Percentiles rank a stretch among this genome's conserved stretches.
phyloP scores from a whole-genome alignment of 192 early-diverging fungal species.

The Podila horticola region DNA sequence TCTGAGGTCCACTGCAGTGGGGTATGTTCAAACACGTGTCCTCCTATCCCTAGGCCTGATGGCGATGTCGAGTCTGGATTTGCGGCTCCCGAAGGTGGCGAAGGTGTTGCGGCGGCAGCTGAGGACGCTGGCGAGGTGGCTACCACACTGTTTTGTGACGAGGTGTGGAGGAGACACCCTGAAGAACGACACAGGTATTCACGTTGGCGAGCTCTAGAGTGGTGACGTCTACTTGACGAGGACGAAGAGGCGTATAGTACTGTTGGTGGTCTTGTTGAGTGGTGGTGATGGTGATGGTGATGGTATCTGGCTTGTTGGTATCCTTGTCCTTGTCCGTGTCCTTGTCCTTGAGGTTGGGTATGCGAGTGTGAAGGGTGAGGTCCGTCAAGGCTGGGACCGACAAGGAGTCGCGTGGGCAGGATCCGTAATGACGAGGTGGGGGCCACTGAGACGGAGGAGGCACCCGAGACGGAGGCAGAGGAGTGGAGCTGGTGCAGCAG shows the following conservation, averaged over 20 bases:
- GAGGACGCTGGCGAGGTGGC: constrained; percentile 13
- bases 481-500: constrained; percentile 33
- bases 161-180: constrained; percentile 27
- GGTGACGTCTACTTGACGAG: constrained; percentile 2
- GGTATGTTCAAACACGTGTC: constrained; percentile 27
- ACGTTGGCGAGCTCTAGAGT: constrained; percentile 15
- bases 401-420: constrained; percentile 19
- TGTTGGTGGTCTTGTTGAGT: neutral
- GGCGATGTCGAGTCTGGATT: neutral
- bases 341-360: constrained; percentile 13
- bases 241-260: neutral
- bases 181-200: neutral
- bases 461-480: neutral
- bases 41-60: neutral
- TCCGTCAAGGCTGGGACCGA: constrained; percentile 12
- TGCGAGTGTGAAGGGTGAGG: constrained; percentile 6
- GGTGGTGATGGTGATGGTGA: neutral
- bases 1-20: constrained; percentile 29
- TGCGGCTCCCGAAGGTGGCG: neutral
- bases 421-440: constrained; percentile 18
- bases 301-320: constrained; percentile 8
- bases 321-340: neutral
- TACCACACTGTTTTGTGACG: constrained; percentile 7
- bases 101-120: constrained; percentile 3
- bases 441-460: constrained; percentile 2